Conservation (phyloP, 495 filamentous ascomycete species). For the Neurospora sp. region DNA sequence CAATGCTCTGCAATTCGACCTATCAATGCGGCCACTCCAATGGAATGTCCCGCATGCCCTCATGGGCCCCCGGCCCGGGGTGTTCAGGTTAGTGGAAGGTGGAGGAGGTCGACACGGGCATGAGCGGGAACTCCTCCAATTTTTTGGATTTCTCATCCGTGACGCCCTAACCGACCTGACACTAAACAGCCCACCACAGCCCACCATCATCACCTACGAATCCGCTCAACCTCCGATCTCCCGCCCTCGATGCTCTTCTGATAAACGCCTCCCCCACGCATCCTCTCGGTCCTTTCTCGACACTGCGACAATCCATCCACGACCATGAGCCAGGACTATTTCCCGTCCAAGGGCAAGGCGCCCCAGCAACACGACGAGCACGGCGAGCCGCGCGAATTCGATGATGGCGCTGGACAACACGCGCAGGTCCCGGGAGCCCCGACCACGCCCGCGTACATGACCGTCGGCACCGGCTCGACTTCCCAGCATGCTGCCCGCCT, state of each 20-base stretch:
- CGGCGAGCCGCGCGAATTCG: constrained; percentile 13
- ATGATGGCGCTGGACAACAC: constrained; percentile 4
- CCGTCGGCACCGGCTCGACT: constrained; percentile 71
- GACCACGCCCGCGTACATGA: constrained; percentile 63
- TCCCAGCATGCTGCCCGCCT: constrained; percentile 58
- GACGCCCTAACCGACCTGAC: neutral
- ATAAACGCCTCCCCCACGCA: neutral
- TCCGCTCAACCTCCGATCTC: neutral
- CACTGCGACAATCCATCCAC: constrained; percentile 6
- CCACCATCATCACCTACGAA: neutral
- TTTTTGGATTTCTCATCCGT: neutral
- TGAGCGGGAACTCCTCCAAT: neutral
- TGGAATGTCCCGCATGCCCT: neutral
- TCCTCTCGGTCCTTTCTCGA: neutral
- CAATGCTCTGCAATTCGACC: neutral
- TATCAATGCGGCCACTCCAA: neutral
- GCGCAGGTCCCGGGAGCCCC: constrained; percentile 9
- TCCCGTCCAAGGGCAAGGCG: constrained; percentile 34
- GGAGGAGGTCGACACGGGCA: neutral
- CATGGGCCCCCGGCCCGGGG: neutral
- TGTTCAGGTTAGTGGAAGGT: neutral
- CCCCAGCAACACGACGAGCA: constrained; percentile 10
- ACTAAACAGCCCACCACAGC: neutral
- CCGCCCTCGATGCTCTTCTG: neutral
- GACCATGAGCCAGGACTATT: constrained; percentile 69